Conservation (phyloP, 441 rosid species). For the Eutrema salsugineum region DNA sequence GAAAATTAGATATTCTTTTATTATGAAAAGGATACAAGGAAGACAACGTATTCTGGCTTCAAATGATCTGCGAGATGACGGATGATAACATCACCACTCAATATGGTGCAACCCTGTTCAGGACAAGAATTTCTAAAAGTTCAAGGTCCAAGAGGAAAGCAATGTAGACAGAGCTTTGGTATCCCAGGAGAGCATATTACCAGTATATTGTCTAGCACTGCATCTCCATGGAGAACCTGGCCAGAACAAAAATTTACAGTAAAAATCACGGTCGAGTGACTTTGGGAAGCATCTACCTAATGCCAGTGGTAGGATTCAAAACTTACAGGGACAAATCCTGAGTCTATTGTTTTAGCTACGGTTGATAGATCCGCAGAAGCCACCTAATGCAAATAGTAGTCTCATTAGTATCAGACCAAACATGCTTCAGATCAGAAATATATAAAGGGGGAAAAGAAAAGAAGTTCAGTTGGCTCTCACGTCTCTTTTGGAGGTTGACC, state of each 20-base stretch:
- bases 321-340: conserved; percentile 93
- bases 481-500: conserved; percentile 72
- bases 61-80: conserved; percentile 78
- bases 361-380: conserved; percentile 62
- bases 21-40: conserved; percentile 74
- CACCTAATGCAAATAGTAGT: conserved; percentile 42
- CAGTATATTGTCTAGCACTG: conserved; percentile 76
- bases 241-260: conserved; percentile 6
- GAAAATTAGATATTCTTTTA: background rate
- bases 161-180: background rate
- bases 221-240: conserved; percentile 98
- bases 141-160: background rate
- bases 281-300: background rate
- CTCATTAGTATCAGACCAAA: background rate
- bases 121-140: background rate
- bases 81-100: conserved; percentile 94
- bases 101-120: conserved; percentile 86
- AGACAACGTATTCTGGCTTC: conserved; percentile 84
- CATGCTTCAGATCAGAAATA: background rate
- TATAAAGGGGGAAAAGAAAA: background rate
- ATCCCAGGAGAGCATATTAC: conserved; percentile 30
- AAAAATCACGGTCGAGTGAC: background rate
- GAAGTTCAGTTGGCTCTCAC: conserved; percentile 42
- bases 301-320: background rate
- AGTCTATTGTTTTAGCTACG: conserved; percentile 61